Percentiles rank a stretch among this genome's conserved stretches.
These are phyloP conservation scores for Rutstroemia sp. DNA, from an alignment of 2,329 filamentous ascomycete species.

Conservation along the genomic window DNA sequence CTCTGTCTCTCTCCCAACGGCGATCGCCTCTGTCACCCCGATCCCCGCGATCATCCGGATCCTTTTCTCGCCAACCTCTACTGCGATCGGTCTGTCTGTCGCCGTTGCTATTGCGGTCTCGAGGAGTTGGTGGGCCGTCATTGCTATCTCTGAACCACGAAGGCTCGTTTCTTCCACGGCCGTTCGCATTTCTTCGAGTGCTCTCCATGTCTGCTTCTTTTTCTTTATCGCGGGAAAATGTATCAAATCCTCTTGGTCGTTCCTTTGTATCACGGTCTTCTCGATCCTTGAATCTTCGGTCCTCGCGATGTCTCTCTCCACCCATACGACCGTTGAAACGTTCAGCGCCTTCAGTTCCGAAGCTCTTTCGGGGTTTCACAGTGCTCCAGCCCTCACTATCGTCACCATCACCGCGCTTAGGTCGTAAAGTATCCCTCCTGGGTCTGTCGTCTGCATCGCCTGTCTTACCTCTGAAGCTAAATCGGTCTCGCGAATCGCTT, in stretches of 20 bases:
- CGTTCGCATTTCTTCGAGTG: constrained; percentile 55
- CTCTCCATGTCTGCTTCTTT: constrained; percentile 38
- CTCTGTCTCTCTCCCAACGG: constrained; percentile 42
- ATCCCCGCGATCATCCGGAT: constrained; percentile 29
- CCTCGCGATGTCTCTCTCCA: constrained; percentile 36
- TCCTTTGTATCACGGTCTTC: constrained; percentile 49
- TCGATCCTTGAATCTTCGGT: constrained; percentile 40
- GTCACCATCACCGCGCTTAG: constrained; percentile 45
- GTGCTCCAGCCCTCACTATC: constrained; percentile 69
- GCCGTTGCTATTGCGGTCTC: constrained; percentile 28
- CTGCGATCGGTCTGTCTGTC: constrained; percentile 28
- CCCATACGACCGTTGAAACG: constrained; percentile 62
- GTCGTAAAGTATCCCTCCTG: constrained; percentile 40
- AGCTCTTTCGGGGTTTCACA: constrained; percentile 67
- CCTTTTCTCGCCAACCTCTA: constrained; percentile 35
- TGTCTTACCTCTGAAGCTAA: constrained; percentile 48
- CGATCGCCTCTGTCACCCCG: constrained; percentile 17
- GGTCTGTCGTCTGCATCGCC: constrained; percentile 45
- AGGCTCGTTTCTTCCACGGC: constrained; percentile 58
- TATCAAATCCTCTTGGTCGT: constrained; percentile 43
- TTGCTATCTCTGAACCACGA: constrained; percentile 60
- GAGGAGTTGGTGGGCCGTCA: constrained; percentile 23
- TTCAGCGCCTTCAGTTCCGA: constrained; percentile 64
- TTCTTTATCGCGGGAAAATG: constrained; percentile 42
- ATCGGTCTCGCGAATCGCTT: constrained; percentile 49